These are phyloP conservation scores for Stachybotrys elegans DNA, from an alignment of 2,329 filamentous ascomycete genomes.

Conservation along the genomic window DNA sequence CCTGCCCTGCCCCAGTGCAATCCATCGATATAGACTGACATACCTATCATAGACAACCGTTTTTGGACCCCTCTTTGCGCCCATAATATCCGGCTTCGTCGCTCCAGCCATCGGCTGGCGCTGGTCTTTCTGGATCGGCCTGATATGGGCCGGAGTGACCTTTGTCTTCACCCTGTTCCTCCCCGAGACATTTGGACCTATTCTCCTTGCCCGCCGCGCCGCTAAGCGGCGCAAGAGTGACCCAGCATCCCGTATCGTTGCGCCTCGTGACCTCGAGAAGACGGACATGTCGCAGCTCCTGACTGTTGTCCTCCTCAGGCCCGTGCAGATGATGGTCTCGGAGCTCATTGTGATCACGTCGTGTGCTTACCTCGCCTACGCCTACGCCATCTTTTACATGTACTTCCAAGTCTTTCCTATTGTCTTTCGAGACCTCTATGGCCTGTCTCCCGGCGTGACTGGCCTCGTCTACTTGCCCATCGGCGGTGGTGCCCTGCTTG, in stretches of 20 bases:
- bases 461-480: conserved; percentile 68
- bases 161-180: conserved; percentile 57
- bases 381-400: conserved; percentile 64
- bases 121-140: conserved; percentile 66
- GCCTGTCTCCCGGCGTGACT: conserved; percentile 56
- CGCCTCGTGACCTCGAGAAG: conserved; percentile 60
- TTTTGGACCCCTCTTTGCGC: conserved; percentile 61
- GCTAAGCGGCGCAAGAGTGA: conserved; percentile 50
- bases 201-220: conserved; percentile 54
- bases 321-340: conserved; percentile 64
- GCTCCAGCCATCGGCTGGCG: conserved; percentile 57
- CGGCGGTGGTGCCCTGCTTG: conserved; percentile 55
- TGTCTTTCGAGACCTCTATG: conserved; percentile 61
- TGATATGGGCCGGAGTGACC: conserved; percentile 62
- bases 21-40: too few species aligned
- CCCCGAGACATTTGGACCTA: conserved; percentile 58
- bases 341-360: conserved; percentile 70
- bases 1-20: background rate
- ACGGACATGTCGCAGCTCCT: conserved; percentile 52
- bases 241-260: conserved; percentile 44
- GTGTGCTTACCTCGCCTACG: conserved; percentile 65
- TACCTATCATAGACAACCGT: conserved; percentile 55
- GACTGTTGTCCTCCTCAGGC: conserved; percentile 66
- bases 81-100: conserved; percentile 60
- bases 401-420: conserved; percentile 72